Evolutionary conservation across 164 flowering plant species (phyloP), one percentile per base, ranked within the genome.

Genomic region (Cinnamomum micranthum): DNA sequence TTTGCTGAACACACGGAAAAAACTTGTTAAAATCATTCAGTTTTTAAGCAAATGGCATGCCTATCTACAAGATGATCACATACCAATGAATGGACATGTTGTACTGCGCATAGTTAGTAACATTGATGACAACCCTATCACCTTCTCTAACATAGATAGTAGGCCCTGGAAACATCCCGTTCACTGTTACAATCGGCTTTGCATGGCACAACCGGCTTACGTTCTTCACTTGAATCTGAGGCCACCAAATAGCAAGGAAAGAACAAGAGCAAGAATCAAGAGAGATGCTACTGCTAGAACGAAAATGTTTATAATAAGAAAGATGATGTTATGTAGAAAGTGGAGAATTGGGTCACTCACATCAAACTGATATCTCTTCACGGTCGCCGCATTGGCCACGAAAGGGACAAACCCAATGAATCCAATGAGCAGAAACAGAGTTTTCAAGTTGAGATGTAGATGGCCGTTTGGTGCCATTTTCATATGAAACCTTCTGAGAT

Each of bases 21-120:
- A 4, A 12, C n/a, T 5, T 6, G n/a, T 12, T 4, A 55, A 55
- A 64, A 11, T 64, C 7, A 13, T 64, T 20, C 17, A 23, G 2
- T 33, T 23, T 2, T 80, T 41, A 41, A 41, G 47, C 47, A 41
- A 41, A 41, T 41, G 47, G 47, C 47, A 7, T 41, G 10, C 47
- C 47, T 41, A 41, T 7, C 11, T 7, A 41, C 11, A 4, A 6
- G 47, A 7, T 41, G 47, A 41, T 41, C 10, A 41, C 9, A 41
- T 41, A 88, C 91, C 93, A 89, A 72, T 89, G 93, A 74, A 89
- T 88, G 33, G 91, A 84, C 76, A 89, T 82, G 80, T 88, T 89
- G 55, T 89, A 88, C 67, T 87, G 86, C 0, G 84, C 91, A 64
- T 87, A 51, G 77, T 88, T 89, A 41, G 87, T 84, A 33, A 89